Conservation (phyloP, 1,284 basidiomycete genomes). For the Pseudozyma tsukubaensis region DNA sequence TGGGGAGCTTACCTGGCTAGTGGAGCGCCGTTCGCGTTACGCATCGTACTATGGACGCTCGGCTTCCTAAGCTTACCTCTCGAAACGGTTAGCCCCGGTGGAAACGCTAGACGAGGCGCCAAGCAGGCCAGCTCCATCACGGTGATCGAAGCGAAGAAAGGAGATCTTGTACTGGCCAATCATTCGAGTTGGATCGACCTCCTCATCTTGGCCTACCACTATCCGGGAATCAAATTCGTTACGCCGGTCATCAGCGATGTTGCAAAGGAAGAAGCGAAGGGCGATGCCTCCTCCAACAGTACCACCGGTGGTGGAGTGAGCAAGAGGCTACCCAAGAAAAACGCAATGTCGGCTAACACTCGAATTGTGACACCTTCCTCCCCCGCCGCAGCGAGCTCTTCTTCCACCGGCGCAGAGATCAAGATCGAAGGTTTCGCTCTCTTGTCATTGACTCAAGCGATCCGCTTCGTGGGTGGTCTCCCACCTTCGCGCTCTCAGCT, state of each 20-base stretch:
- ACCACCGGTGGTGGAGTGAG: neutral
- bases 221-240: slow-evolving; percentile 18
- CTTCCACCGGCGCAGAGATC: slow-evolving; percentile 8
- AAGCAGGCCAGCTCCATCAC: no score
- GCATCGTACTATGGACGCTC: slow-evolving; percentile 12
- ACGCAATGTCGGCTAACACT: slow-evolving; percentile 49
- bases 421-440: slow-evolving; percentile 14
- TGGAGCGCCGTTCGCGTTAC: neutral
- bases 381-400: neutral
- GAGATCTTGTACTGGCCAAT: slow-evolving; percentile 63
- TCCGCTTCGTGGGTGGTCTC: slow-evolving; percentile 14
- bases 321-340: slow-evolving; percentile 39
- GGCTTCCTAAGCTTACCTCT: slow-evolving; percentile 14
- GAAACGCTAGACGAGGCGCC: neutral
- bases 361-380: slow-evolving; percentile 27
- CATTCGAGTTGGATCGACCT: slow-evolving; percentile 63
- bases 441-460: slow-evolving; percentile 6
- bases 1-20: slow-evolving; percentile 13
- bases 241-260: slow-evolving; percentile 24
- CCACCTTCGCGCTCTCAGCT: slow-evolving; percentile 12
- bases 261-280: neutral
- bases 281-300: neutral
- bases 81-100: slow-evolving; percentile 2
- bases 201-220: slow-evolving; percentile 57
- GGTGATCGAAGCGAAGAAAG: slow-evolving; percentile 8